Conservation (phyloP, 306 rosid species). For the Trichosanthes truncata region DNA sequence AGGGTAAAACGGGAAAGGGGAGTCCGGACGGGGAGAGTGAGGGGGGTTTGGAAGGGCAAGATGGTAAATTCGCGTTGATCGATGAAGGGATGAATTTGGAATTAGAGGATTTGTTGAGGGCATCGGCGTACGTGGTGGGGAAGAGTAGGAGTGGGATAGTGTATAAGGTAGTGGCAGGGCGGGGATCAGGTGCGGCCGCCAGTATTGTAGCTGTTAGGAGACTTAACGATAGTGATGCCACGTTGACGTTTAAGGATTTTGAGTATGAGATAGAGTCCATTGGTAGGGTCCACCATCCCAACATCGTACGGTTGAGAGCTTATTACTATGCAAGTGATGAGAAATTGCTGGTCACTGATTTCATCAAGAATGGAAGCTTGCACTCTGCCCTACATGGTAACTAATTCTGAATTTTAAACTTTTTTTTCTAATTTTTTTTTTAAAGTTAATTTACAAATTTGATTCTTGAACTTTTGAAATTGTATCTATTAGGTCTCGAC, state of each 20-base stretch:
- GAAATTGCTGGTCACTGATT: conserved; percentile 60
- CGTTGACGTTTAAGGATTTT: conserved; percentile 71
- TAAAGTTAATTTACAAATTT: too few relatives aligned
- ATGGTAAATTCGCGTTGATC: conserved; percentile 52
- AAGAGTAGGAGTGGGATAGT: conserved; percentile 72
- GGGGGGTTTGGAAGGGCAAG: conserved; percentile 38
- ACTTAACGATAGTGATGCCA: conserved; percentile 54
- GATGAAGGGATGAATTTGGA: conserved; percentile 69
- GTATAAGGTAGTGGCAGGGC: conserved; percentile 60
- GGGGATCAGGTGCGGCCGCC: conserved; percentile 29
- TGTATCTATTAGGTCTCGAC: too few relatives aligned
- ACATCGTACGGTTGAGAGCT: conserved; percentile 57
- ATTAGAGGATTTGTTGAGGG: conserved; percentile 70
- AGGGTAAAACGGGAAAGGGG: conserved; percentile 29
- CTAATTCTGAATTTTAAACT: not conserved
- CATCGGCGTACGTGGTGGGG: conserved; percentile 86
- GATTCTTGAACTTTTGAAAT: not conserved
- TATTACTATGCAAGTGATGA: conserved; percentile 68
- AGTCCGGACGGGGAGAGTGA: conserved; percentile 1
- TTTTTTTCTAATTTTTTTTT: not conserved
- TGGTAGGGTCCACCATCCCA: conserved; percentile 67
- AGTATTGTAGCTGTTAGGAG: conserved; percentile 60
- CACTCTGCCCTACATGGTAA: conserved; percentile 59
- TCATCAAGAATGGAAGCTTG: conserved; percentile 67
- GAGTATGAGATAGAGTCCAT: conserved; percentile 60